A percentile compares a stretch with the other conserved stretches of the same genome.
Conservation (phyloP, 495 filamentous ascomycete genomes). For the Hypoxylon intermedium region DNA sequence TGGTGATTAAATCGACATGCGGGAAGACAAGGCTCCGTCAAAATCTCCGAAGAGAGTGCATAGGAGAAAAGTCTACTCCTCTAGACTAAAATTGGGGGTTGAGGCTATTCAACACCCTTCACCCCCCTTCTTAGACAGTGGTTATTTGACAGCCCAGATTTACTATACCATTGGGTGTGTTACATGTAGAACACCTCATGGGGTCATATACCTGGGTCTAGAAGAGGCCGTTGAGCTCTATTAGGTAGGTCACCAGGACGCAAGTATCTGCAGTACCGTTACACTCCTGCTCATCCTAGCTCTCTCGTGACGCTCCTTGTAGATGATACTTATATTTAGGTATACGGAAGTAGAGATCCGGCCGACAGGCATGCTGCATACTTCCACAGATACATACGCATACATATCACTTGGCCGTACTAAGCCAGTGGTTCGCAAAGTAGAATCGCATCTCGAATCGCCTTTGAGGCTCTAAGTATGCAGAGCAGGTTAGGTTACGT, state of each 20-base stretch:
- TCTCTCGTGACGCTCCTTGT: neutral
- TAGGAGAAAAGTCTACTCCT: neutral
- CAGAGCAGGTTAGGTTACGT: neutral
- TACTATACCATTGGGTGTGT: constrained; percentile 17
- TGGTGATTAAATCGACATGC: neutral
- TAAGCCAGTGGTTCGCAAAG: too few relatives aligned
- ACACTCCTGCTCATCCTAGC: constrained; percentile 1
- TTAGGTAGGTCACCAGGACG: constrained; percentile 27
- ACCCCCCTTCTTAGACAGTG: neutral
- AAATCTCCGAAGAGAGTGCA: neutral
- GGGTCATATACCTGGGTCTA: neutral
- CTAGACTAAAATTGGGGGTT: constrained; percentile 18
- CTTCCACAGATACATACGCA: constrained; percentile 1
- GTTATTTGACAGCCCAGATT: constrained; percentile 8
- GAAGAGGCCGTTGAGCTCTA: constrained; percentile 2
- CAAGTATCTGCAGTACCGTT: constrained; percentile 14
- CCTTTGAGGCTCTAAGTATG: too few relatives aligned
- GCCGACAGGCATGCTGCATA: neutral
- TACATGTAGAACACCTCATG: constrained; percentile 16
- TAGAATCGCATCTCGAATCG: too few relatives aligned
- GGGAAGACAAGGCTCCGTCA: neutral
- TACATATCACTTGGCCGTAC: too few relatives aligned
- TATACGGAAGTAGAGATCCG: too few relatives aligned
- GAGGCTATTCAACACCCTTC: constrained; percentile 29
- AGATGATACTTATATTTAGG: neutral